Evolutionary conservation across 2,329 filamentous ascomycete genomes (phyloP).

Genomic region (Pseudogymnoascus sp.): DNA sequence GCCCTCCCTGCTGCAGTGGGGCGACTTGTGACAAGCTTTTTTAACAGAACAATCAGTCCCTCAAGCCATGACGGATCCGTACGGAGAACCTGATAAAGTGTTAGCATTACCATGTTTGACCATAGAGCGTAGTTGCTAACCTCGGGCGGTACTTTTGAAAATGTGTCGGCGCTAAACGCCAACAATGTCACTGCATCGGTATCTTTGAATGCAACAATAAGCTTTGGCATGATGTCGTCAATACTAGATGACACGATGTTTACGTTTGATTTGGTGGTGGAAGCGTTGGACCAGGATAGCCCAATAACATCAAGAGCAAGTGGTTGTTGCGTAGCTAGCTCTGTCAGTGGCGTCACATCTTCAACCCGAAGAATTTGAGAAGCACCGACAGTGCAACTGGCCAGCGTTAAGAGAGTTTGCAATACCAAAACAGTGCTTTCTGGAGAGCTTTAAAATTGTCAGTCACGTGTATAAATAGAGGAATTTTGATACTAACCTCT

Average conservation of each 20-base stretch:
- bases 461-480: conserved; percentile 11
- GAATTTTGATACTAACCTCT: conserved; percentile 37
- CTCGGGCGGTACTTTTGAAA: conserved; percentile 40
- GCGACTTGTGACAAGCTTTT: conserved; percentile 44
- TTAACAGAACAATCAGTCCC: conserved; percentile 40
- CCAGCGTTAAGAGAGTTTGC: conserved; percentile 49
- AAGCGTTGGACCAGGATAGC: conserved; percentile 49
- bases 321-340: conserved; percentile 46
- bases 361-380: conserved; percentile 39
- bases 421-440: conserved; percentile 47
- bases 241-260: conserved; percentile 34
- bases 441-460: conserved; percentile 34
- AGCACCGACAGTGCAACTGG: conserved; percentile 44
- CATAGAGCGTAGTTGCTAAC: conserved; percentile 30
- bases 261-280: conserved; percentile 25
- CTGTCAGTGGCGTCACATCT: conserved; percentile 47
- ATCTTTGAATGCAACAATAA: conserved; percentile 47
- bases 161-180: conserved; percentile 44
- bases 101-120: neutral
- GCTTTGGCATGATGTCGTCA: conserved; percentile 37
- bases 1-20: conserved; percentile 47
- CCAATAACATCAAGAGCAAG: conserved; percentile 47
- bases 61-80: conserved; percentile 46
- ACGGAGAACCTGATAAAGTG: conserved; percentile 36
- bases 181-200: conserved; percentile 55